phyloP scores from a whole-genome alignment of 345 rosid genomes.

The Salix udensis region DNA sequence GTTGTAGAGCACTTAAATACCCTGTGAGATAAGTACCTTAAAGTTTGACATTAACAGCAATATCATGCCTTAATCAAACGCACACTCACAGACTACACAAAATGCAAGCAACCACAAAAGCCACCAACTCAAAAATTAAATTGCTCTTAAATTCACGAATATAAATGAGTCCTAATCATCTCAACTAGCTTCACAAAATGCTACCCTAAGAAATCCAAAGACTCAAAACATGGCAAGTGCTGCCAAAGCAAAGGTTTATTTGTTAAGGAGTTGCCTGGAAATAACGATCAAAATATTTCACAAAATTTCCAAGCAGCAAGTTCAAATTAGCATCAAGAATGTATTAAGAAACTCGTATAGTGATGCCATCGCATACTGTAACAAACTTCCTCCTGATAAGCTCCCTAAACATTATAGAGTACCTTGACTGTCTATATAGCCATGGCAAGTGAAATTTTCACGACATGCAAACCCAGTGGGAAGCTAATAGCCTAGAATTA shows the following conservation, averaged over 20 bases:
- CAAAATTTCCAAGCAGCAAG: background rate
- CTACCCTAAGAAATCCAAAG: background rate
- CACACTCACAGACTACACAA: constrained; percentile 11
- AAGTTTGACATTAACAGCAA: constrained; percentile 3
- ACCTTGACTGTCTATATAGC: background rate
- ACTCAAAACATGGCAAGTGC: background rate
- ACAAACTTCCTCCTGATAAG: background rate
- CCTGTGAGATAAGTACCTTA: constrained; percentile 2
- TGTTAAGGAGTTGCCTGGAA: background rate
- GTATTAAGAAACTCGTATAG: background rate
- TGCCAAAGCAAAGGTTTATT: background rate
- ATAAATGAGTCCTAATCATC: background rate
- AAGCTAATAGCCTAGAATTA: background rate
- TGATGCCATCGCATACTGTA: background rate
- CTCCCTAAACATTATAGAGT: background rate
- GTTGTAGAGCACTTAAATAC: constrained; percentile 8
- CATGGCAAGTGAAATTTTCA: background rate
- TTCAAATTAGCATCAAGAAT: background rate
- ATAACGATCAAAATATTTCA: background rate
- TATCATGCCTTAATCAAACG: background rate
- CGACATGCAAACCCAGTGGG: background rate
- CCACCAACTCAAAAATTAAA: constrained; percentile 1
- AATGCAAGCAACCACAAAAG: constrained; percentile 4
- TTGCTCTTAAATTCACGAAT: background rate
- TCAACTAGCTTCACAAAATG: constrained; percentile 3